Evolutionary conservation across 2,329 filamentous ascomycete species (phyloP).

Genomic region (Ceratocystis alfenasii): DNA sequence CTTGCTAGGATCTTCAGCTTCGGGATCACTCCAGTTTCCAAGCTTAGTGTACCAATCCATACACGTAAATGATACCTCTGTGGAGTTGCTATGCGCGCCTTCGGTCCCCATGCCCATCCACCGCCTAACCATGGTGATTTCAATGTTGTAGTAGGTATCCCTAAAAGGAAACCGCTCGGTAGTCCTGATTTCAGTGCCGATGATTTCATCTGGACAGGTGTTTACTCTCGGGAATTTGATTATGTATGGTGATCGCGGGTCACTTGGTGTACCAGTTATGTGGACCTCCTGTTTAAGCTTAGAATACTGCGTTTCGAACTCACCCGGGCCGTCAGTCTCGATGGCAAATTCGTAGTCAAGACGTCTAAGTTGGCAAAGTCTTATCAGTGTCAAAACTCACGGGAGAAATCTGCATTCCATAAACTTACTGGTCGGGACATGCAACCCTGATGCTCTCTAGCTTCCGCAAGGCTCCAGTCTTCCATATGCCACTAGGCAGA

Average conservation of each 20-base stretch:
- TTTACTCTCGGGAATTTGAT: not conserved
- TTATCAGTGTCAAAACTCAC: not conserved
- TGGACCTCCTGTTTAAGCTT: not conserved
- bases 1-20: not conserved
- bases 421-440: constrained; percentile 10
- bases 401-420: not conserved
- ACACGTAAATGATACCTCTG: not conserved
- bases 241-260: not conserved
- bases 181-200: not conserved
- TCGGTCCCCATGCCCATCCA: constrained; percentile 8
- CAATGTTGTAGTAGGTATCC: constrained; percentile 2
- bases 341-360: not conserved
- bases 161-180: constrained; percentile 2
- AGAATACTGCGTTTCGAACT: not conserved
- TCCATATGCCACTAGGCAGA: not conserved
- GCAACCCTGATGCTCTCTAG: constrained; percentile 7
- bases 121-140: not conserved
- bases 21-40: constrained; percentile 2
- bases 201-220: constrained; percentile 1
- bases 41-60: constrained; percentile 9
- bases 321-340: not conserved
- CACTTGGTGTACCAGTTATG: not conserved
- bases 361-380: not conserved
- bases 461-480: not conserved
- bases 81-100: not conserved